phyloP scores from a whole-genome alignment of 208 protist species.

The Trichomonas tenax region DNA sequence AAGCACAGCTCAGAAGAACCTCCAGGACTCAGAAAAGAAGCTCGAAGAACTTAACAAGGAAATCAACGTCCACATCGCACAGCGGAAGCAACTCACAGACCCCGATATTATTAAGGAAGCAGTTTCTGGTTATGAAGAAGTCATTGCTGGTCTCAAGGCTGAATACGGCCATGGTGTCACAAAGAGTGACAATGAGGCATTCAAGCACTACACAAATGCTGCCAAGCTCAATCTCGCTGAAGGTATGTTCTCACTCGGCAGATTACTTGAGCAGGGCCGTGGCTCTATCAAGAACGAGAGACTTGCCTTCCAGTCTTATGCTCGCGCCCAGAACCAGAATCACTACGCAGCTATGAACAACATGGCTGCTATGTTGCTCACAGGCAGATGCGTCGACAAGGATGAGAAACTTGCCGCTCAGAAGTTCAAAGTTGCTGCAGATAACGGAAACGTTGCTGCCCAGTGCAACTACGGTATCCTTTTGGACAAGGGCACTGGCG shows the following conservation, averaged over 20 bases:
- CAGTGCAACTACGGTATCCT: neutral
- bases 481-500: neutral
- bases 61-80: neutral
- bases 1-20: no score
- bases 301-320: neutral
- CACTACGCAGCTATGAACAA: slow-evolving; percentile 20
- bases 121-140: neutral
- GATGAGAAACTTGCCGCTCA: neutral
- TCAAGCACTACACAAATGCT: neutral
- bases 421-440: neutral
- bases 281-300: neutral
- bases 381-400: neutral
- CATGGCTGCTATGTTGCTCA: neutral
- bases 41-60: neutral
- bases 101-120: neutral
- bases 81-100: neutral
- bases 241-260: neutral
- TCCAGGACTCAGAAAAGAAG: neutral
- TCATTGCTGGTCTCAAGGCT: neutral
- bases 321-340: neutral
- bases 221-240: neutral
- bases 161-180: neutral
- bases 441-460: neutral
- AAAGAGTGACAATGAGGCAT: neutral
- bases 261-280: neutral